Evolutionary conservation across 2,329 filamentous ascomycete species (phyloP).

Genomic region (Fusarium sp.): DNA sequence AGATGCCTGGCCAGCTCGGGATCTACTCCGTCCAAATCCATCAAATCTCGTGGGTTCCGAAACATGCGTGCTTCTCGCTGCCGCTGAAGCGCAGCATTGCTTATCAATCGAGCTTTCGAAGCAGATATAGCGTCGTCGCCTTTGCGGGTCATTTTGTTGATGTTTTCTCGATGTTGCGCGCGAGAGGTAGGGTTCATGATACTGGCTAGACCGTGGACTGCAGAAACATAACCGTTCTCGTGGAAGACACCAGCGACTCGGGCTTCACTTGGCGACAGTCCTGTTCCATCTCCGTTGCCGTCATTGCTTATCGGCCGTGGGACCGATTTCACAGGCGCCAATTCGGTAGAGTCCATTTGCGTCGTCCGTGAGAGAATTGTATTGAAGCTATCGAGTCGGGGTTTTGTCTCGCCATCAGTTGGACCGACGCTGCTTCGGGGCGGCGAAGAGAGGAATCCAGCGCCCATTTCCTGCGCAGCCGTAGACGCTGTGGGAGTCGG

Average conservation of each 20-base stretch:
- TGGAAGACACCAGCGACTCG: slow-evolving; percentile 49
- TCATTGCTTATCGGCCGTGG: slow-evolving; percentile 44
- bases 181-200: slow-evolving; percentile 48
- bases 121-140: slow-evolving; percentile 43
- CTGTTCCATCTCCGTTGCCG: slow-evolving; percentile 43
- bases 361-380: slow-evolving; percentile 35
- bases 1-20: slow-evolving; percentile 50
- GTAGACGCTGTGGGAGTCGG: slow-evolving; percentile 42
- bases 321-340: slow-evolving; percentile 31
- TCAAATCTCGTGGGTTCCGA: slow-evolving; percentile 43
- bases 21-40: slow-evolving; percentile 49
- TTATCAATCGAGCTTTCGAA: slow-evolving; percentile 48
- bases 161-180: slow-evolving; percentile 44
- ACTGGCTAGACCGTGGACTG: slow-evolving; percentile 48
- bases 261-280: slow-evolving; percentile 48
- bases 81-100: slow-evolving; percentile 48
- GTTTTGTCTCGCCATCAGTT: slow-evolving; percentile 40
- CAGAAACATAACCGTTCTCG: slow-evolving; percentile 48
- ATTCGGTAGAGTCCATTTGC: slow-evolving; percentile 25
- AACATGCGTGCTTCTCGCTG: slow-evolving; percentile 47
- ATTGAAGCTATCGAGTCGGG: slow-evolving; percentile 39
- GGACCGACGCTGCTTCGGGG: slow-evolving; percentile 43
- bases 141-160: slow-evolving; percentile 42
- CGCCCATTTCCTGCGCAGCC: slow-evolving; percentile 41
- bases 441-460: slow-evolving; percentile 43